Base-by-base conservation (phyloP, 1,139 yeast species). In the Nakaseomyces sp. region DNA sequence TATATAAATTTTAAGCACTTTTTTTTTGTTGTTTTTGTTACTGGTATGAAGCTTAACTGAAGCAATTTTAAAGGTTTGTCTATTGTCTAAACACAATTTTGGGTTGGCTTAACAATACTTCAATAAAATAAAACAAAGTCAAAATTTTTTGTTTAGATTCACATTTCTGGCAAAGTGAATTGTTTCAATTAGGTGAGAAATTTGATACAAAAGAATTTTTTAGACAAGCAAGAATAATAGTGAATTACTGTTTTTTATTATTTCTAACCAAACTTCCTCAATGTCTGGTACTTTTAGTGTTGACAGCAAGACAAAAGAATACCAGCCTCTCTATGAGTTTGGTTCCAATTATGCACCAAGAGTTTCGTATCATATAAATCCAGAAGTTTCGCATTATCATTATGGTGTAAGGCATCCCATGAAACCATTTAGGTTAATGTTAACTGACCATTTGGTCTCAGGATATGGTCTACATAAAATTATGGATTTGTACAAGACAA, bases 391-490 rank as follows among this genome's bases (percentile, higher is more conserved):
- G 4, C 75, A 79, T 54, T 87, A 81, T 64, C 96, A 87, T 58
- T 88, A 84, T 64, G 97, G 97, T 12, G 84, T 87, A 0, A 76
- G 80, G 48, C 98, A 91, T 65, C 98, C 98, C 10, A 91, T 91
- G 98, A 91, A 91, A 60, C 98, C 98, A n/a, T 87, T 91, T 63
- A 68, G 98, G 49, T 70, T 91, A 46, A 83, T 89, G 89, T 72
- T 91, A 16, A 91, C 98, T 0, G 97, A 91, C 65, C 96, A 88
- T 63, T 68, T 91, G 50, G 93, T 91, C 38, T 76, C 83, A 20
- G 79, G 85, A 5, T 91, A 91, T 65, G 87, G 87, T 48, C 68
- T 91, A 38, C 87, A 88, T 59, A 89, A 88, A 54, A 73, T 81
- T 52, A 87, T 91, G 96, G 97, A 91, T 58, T 64, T 89, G 28